Evolutionary conservation across 768 basidiomycete species (phyloP).

Genomic region (Lentinula sp.): DNA sequence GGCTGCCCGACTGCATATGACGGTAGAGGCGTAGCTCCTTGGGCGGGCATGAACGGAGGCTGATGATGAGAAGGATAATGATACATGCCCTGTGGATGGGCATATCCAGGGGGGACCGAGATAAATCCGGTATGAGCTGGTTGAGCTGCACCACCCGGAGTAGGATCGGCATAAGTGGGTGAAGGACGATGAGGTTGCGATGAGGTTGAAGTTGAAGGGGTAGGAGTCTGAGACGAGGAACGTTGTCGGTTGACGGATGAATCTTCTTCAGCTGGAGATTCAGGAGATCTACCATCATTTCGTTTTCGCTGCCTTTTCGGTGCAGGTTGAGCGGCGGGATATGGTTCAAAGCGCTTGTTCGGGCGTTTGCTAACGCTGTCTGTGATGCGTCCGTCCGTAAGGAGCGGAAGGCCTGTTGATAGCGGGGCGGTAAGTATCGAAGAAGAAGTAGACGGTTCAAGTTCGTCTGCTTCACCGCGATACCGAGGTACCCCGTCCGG

Average conservation of each 20-base stretch:
- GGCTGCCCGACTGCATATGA: not conserved
- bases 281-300: not conserved
- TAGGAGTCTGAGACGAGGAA: not conserved
- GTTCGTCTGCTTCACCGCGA: slow-evolving; percentile 77
- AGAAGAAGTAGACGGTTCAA: slow-evolving; percentile 34
- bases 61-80: not conserved
- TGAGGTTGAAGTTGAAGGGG: not conserved
- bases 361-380: slow-evolving; percentile 30
- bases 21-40: not conserved
- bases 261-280: not conserved
- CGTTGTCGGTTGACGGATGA: not conserved
- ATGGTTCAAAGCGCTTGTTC: slow-evolving; percentile 37
- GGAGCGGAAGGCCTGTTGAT: slow-evolving; percentile 41
- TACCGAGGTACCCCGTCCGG: slow-evolving; percentile 79
- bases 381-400: slow-evolving; percentile 37
- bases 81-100: not conserved
- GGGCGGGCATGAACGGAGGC: not conserved
- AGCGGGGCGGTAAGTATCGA: slow-evolving; percentile 32
- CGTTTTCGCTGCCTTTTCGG: not conserved
- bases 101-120: not conserved
- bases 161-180: not conserved
- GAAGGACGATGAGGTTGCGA: not conserved
- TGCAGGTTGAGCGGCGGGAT: slow-evolving; percentile 9
- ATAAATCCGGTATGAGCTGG: not conserved
- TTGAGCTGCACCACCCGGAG: not conserved